Base-by-base conservation (phyloP, 2,329 filamentous ascomycete species). In the Cryphonectria carpinicola region DNA sequence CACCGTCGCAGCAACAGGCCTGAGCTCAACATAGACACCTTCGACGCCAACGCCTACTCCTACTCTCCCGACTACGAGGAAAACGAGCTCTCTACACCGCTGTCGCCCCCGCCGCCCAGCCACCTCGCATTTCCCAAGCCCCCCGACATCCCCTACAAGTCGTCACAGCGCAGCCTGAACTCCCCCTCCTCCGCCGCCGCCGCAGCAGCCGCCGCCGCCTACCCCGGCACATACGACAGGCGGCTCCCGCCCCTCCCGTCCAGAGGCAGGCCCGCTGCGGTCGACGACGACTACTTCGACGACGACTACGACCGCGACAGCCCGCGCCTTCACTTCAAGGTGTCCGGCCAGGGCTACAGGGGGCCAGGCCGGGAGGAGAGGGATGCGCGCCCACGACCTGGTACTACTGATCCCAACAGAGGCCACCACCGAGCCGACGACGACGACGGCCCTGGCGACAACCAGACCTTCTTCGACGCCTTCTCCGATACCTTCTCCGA, bases 401-500 rank as follows among this genome's bases (percentile, higher is more conserved):
- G 68, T 58, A 58, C 64, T 37, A 63, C 64, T 37, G 46, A 61
- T 43, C 71, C 46, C 37, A 61, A 69, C 67, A 60, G 46, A 68
- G 67, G 63, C 68, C 46, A 58, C 52, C 60, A 71, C 64, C 63
- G 11, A 64, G 46, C 22, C 46, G 46, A 63, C 39, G 66, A 49
- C 72, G 10, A 54, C 74, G 61, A 74, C 73, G 68, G 72, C 76
- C 37, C 70, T 69, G 58, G 74, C 39, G 65, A 69, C 66, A 71
- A 76, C 66, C 74, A 78, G 73, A 76, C 78, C 66, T 76, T 77
- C 71, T 75, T 78, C 68, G 79, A 81, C 73, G 77, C 79, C 41
- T 80, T 81, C 69, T 77, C 84, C 69, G 81, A 82, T 67, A 76
- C 82, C 72, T 76, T 82, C 66, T 78, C 81, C 65, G 76, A 79